phyloP scores from a whole-genome alignment of 106 monocot species.

The Allium sativum region DNA sequence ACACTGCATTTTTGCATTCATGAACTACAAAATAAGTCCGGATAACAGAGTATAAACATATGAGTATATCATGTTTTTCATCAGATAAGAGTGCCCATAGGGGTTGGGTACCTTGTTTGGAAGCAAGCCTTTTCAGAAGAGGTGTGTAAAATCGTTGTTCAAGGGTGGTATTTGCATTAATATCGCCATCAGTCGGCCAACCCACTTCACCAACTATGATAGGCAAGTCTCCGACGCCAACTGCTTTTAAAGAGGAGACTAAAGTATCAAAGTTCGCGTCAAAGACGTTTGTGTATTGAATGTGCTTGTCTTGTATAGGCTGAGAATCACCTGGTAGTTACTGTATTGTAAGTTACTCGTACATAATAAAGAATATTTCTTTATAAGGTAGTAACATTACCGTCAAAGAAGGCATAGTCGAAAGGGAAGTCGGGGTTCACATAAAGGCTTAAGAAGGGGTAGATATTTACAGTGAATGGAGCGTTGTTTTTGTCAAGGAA shows the following conservation, averaged over 20 bases:
- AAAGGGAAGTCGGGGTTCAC: constrained; percentile 38
- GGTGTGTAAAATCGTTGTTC: constrained; percentile 31
- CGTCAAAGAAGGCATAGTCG: constrained; percentile 66
- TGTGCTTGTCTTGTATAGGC: constrained; percentile 29
- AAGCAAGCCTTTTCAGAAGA: constrained; percentile 18
- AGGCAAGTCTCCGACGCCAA: constrained; percentile 23
- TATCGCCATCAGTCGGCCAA: constrained; percentile 45
- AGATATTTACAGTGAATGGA: constrained; percentile 73
- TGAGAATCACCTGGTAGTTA: no score
- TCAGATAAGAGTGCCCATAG: no score
- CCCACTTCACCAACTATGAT: constrained; percentile 46
- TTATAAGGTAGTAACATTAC: constrained; percentile 18
- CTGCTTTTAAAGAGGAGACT: constrained; percentile 33
- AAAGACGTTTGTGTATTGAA: constrained; percentile 36
- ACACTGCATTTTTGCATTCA: no score
- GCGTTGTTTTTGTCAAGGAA: constrained; percentile 31
- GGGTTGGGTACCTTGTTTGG: constrained; percentile 25
- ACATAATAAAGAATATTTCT: no score
- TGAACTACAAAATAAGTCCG: no score
- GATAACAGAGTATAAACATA: no score
- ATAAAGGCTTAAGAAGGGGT: constrained; percentile 68
- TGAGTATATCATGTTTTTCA: no score
- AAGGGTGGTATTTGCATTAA: constrained; percentile 11
- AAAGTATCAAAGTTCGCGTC: constrained; percentile 50
- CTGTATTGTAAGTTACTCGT: no score